Evolutionary conservation across 441 rosid genomes (phyloP), one percentile per base, ranked within the genome.

Genomic region (Populus trichocarpa): DNA sequence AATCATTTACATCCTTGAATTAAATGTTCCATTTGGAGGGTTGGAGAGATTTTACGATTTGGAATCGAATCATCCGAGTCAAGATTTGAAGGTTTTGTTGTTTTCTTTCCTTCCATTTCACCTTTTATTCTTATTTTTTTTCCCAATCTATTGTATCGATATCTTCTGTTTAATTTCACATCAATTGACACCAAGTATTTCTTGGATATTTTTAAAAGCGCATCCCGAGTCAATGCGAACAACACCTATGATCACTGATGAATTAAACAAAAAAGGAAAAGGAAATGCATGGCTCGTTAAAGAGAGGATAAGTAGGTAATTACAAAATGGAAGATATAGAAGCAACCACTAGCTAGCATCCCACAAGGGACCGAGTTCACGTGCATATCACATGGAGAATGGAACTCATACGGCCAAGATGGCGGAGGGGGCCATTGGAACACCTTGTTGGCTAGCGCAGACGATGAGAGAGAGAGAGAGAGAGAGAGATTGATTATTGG

Each of bases 381-480:
- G 87, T 86, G 91, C 84, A 69, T 9, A 35, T 85, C 90, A 89
- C 88, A 75, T 75, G 84, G 77, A 70, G 71, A 57, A 35, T 70
- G 83, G 86, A 38, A 85, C 82, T 81, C 83, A 88, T 83, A 85
- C 88, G 82, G 82, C 78, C 69, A 71, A 66, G 46, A 2, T 3
- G 66, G 16, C 22, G 35, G 23, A 30, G 32, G 53, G 67, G 11
- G 66, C 72, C 63, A 35, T 20, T 50, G 13, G 14, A 22, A 14
- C 8, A 26, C 35, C 67, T 73, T 79, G 80, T 74, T 57, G 42
- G 68, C 13, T 63, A 63, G 67, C 3, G 67, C n/a, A 8, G 67
- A 63, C 70, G 33, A 70, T 38, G 32, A 5, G 33, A 14, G 8
- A 23, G 8, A 14, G 25, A n/a, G 35, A 18, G 64, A 40, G 53